Conservation (phyloP, 1,284 basidiomycete genomes). For the Acaromyces ingoldii region DNA sequence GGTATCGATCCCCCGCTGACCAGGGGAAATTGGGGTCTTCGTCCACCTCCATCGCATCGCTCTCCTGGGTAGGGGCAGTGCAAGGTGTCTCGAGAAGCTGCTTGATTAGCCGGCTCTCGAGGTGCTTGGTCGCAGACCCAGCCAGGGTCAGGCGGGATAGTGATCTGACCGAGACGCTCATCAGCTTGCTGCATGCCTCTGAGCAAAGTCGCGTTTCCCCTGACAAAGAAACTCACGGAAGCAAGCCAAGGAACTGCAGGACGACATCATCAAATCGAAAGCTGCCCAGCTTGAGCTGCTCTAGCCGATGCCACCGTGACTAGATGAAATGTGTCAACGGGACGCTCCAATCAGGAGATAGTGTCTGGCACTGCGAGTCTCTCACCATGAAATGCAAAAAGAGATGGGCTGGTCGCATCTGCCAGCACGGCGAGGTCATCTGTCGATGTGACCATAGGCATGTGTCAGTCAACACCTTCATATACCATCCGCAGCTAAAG, state of each 20-base stretch:
- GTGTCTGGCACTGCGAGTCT: not conserved
- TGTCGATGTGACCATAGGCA: not conserved
- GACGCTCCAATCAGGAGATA: not conserved
- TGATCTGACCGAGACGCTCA: too few species aligned
- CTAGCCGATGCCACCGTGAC: not conserved
- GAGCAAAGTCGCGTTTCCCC: too few species aligned
- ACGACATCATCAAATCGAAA: slow-evolving; percentile 1
- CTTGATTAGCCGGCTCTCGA: too few species aligned
- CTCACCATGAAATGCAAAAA: not conserved
- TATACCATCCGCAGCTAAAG: too few species aligned
- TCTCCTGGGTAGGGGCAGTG: too few species aligned
- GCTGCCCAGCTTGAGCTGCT: not conserved
- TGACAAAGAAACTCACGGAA: not conserved
- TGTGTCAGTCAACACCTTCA: not conserved
- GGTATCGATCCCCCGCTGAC: too few species aligned
- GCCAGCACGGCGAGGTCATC: slow-evolving; percentile 3
- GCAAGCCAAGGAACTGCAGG: not conserved
- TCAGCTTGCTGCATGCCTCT: too few species aligned
- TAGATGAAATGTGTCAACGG: not conserved
- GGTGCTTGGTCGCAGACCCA: too few species aligned
- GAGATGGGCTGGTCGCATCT: slow-evolving; percentile 1
- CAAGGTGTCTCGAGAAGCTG: too few species aligned
- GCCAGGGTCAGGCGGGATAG: too few species aligned
- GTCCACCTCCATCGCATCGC: too few species aligned
- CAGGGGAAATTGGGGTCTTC: too few species aligned